Base-by-base conservation (phyloP, 2,329 filamentous ascomycete genomes). In the Neophaeococcomyces aloes region DNA sequence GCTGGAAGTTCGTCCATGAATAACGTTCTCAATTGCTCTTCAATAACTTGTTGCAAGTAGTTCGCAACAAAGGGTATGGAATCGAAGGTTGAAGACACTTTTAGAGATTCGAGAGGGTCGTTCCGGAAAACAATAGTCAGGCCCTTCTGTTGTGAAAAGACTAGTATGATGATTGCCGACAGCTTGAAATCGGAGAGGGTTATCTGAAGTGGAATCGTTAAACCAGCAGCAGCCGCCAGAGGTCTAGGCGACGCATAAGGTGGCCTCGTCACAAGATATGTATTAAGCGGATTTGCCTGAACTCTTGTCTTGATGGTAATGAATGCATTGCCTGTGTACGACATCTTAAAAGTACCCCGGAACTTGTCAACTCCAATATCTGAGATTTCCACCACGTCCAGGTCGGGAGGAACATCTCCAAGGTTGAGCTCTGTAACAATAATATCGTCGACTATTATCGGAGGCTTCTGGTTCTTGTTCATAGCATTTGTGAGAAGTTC, bases 281-380 rank as follows among this genome's bases (percentile, higher is more conserved):
- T 98, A 65, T 96, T 95, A 51, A 98, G 69, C 43, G 91, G 91
- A 64, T 98, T 98, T 53, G 89, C 91, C 78, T 98, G 91, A 51
- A 98, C 91, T 66, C 87, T 79, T 46, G 91, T 98, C 64, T 91
- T 91, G 51, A 98, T 73, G 19, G 91, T 96, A 66, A 98, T 67
- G 61, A 88, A 96, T 23, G 91, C 89, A 67, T 98, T 89, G 53
- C 91, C 91, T 1, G 84, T 79, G 63, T 98, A 98, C 62, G 83
- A 89, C 89, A 98, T 96, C 66, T 96, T 96, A 74, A 98, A 98
- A 56, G 98, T 96, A 61, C 91, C 91, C 47, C 91, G 78, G 64
- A 98, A 98, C 42, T 89, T 76, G 69, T 98, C 91, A 67, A 96
- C 91, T 42, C 91, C 91, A 61, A 98, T 71, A 65, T 98, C 91